Evolutionary conservation across 805 yeast genomes (phyloP), one percentile per base, ranked within the genome.

Genomic region (Yamadazyma akitaensis): DNA sequence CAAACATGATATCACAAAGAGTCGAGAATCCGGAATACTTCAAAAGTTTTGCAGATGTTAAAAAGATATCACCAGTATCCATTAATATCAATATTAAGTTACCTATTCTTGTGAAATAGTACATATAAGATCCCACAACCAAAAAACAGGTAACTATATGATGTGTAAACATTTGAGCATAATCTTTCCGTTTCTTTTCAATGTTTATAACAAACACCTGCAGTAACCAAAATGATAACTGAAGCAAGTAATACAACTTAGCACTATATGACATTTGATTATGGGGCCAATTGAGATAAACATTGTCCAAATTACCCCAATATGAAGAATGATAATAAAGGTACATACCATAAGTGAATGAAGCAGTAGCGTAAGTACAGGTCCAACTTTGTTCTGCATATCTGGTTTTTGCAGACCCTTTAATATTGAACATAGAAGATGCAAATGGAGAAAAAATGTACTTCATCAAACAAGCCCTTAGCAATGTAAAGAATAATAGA

Each of bases 351-450:
- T 68, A 67, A 1, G 61, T 39, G 60, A 82, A 82, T 9, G 87
- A 76, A 10, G 66, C 54, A 6, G 76, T 54, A 67, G 81, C 87
- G 61, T 85, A 87, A 6, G 79, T 56, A 14, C 80, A 61, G 30
- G 79, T 71, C 96, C 96, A 90, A 42, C 88, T 82, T 70, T 89
- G 97, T 65, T 89, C 97, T 47, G 88, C 85, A 60, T 87, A 89
- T 48, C 96, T 76, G 46, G 78, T 78, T 18, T 73, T 68, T 0
- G 84, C 77, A 55, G 81, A 82, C 2, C 74, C 65, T 34, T 63
- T 63, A 41, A 86, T 80, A 19, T 77, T 68, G 40, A 70, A 60
- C 8, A 44, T 47, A 40, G 43, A 47, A 8, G 53, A 53, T 2
- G 88, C 88, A 40, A 82, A 57, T 16, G 91, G 89, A 44, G 68